These are phyloP conservation scores for Oenanthe javanica DNA, from an alignment of 140 eudicot genomes.

Conservation along the genomic window DNA sequence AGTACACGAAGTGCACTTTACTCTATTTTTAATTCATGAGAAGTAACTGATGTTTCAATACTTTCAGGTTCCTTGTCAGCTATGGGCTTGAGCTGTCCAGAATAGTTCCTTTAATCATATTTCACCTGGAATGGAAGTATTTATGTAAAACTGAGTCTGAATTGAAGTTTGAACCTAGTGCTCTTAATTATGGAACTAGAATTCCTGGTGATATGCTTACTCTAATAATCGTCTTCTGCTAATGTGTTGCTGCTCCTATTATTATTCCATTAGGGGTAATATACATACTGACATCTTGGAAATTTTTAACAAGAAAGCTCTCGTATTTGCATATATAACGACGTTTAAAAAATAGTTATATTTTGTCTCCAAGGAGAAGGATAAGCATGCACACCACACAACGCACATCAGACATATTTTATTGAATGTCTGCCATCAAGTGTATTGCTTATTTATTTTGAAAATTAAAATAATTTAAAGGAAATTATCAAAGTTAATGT, in stretches of 20 bases:
- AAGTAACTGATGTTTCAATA: neutral
- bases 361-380: conserved; percentile 5
- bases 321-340: neutral
- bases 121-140: conserved; percentile 62
- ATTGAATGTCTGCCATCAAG: conserved; percentile 8
- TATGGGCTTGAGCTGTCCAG: conserved; percentile 43
- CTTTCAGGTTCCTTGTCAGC: conserved; percentile 76
- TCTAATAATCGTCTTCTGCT: conserved; percentile 57
- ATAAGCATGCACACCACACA: conserved; percentile 6
- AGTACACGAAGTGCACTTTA: too few relatives aligned
- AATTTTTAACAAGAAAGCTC: neutral
- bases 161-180: conserved; percentile 78
- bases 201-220: conserved; percentile 60
- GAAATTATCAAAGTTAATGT: neutral
- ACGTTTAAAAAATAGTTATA: neutral
- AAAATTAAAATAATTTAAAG: neutral
- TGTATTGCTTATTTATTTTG: neutral
- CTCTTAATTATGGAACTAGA: conserved; percentile 72
- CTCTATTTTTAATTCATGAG: neutral
- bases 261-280: conserved; percentile 72
- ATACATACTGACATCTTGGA: conserved; percentile 22
- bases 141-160: conserved; percentile 70
- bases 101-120: conserved; percentile 56
- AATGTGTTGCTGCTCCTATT: conserved; percentile 58
- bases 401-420: neutral